Base-by-base conservation (phyloP, 2,329 filamentous ascomycete genomes). In the Colletotrichum tamarilloi region DNA sequence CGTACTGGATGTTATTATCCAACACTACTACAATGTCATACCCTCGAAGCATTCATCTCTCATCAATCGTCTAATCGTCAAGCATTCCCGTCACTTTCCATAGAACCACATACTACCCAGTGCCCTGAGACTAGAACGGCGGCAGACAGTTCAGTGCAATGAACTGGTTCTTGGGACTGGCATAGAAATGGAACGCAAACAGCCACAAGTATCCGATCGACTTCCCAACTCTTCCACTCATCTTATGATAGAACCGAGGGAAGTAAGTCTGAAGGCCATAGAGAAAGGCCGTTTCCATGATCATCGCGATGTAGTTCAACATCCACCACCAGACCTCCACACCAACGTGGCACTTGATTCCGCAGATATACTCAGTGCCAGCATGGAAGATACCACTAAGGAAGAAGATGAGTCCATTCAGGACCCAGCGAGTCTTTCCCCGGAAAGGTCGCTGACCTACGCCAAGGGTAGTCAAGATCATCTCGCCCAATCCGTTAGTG, bases 401-500 rank as follows among this genome's bases (percentile, higher is more conserved):
- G 32, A 42, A 30, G 42, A 75, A 75, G 11, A 75, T 55, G 14
- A 74, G 30, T 5, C 64, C 65, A n/a, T 74, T 74, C n/a, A 75
- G 55, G 16, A 74, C 9, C 74, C 74, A 75, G 12, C 74, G 66
- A 67, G 64, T 70, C 64, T 7, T 26, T 7, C 66, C 57, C 19
- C 53, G 38, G 53, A 52, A 72, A 2, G 69, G 69, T 2, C 59
- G 58, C 16, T 14, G 38, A 14, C 66, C 71, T 2, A 75, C 11
- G 2, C 68, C 60, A 11, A 57, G 8, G 24, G 3, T 12, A 9
- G 63, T 35, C 53, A 72, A 52, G 24, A 69, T 16, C 22, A 74
- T 63, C 62, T 73, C 69, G 11, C 63, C 68, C 19, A 56, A 52
- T 11, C 68, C 73, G 4, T 22, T 53, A 14, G 72, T 32, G 3